Base-by-base conservation (phyloP, 225 moss, liverwort and hornwort genomes). In the Lunularia cruciata region DNA sequence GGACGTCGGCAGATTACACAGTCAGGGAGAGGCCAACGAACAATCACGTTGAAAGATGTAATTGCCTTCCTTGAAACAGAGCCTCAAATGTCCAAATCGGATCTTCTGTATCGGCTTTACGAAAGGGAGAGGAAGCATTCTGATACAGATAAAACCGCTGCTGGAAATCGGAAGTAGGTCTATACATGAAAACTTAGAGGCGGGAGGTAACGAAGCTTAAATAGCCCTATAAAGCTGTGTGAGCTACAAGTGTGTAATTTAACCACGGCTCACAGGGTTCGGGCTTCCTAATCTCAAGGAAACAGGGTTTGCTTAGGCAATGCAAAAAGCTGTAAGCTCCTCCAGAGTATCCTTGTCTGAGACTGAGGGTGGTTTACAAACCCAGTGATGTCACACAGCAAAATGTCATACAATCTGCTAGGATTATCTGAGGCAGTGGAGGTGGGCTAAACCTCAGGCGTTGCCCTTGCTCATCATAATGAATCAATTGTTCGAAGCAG, bases 1-100 rank as follows among this genome's bases (percentile, higher is more conserved):
- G 58, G 55, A 37, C 73, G 84, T 22, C 79, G 88, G 20, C 77
- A 79, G 60, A 59, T 80, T 48, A 71, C 75, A 5, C 89, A 85
- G 73, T 85, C 79, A 49, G 87, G 80, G 69, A 87, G 87, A 76
- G 79, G 79, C 34, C 89, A 90, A 19, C 86, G 96, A 58, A 68
- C 80, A 14, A 79, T 93, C 57, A 81, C 81, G 11, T 46, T 89
- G 73, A 89, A 84, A 81, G 96, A 93, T 70, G 83, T 91, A 4
- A 80, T 93, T 42, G 92, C 96, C 2, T 81, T 82, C 43, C 74
- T 98, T 60, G 96, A 93, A 82, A 86, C 87, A 60, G 92, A 98
- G 47, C 90, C 96, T 26, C 77, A 86, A 75, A 85, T 98, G 86
- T 80, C 90, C 11, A 98, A 98, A 69, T 89, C 92, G 46, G 37